Evolutionary conservation across 495 filamentous ascomycete genomes (phyloP).

Genomic region (Aspergillus campestris): DNA sequence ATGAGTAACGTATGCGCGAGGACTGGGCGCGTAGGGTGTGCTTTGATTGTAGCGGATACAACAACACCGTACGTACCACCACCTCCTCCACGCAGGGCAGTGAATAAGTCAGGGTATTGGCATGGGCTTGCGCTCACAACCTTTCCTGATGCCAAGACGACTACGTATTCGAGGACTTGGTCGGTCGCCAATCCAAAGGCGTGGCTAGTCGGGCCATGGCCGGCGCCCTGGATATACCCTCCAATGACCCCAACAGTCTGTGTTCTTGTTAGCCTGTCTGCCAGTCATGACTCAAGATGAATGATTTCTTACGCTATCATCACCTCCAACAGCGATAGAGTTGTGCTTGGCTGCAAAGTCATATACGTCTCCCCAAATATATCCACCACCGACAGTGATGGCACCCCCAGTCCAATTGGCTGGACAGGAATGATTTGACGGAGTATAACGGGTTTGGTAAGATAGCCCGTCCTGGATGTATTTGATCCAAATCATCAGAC

Average conservation of each 20-base stretch:
- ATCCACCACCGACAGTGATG: conserved; percentile 25
- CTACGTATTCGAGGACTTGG: conserved; percentile 25
- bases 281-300: not conserved
- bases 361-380: conserved; percentile 24
- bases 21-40: conserved; percentile 13
- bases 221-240: conserved; percentile 11
- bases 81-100: conserved; percentile 37
- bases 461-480: conserved; percentile 16
- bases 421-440: conserved; percentile 4
- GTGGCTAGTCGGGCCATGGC: conserved; percentile 12
- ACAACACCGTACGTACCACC: conserved; percentile 40
- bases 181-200: conserved; percentile 23
- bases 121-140: conserved; percentile 36
- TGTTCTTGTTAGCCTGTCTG: not conserved
- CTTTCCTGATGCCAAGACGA: conserved; percentile 43
- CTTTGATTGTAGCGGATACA: conserved; percentile 32
- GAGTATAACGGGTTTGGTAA: conserved; percentile 13
- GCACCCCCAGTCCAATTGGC: conserved; percentile 21
- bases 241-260: conserved; percentile 24
- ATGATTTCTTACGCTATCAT: conserved; percentile 17
- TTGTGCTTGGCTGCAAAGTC: conserved; percentile 11
- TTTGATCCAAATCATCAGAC: conserved; percentile 25
- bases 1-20: conserved; percentile 3
- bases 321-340: conserved; percentile 23
- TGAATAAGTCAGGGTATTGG: conserved; percentile 50